Evolutionary conservation across 768 basidiomycete genomes (phyloP), one percentile per base, ranked within the genome.

Genomic region (Boletus eberwhitei): DNA sequence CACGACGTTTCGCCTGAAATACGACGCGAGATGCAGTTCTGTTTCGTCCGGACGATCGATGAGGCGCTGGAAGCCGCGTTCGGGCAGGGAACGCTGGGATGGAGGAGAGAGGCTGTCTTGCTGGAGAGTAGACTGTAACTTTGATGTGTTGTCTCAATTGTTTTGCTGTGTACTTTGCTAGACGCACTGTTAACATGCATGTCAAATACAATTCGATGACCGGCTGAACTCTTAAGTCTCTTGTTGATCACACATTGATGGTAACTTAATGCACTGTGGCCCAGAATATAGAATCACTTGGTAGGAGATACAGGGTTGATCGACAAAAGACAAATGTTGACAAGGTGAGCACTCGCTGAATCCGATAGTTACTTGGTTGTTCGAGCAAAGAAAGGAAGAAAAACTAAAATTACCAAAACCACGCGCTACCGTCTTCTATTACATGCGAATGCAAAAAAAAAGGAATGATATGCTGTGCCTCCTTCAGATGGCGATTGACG

Each of bases 41-140:
- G 84, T 31, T 95, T 89, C 64, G 93, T 92, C 32, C 76, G 82
- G 50, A 89, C 84, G 9, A 80, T 96, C 38, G 77, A 83, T 24
- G 91, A 95, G 67, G 90, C 85, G 1, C 74, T 95, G 34, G 87
- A 90, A 48, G 90, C 86, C 2, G 91, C 90, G 12, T 93, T 94
- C 64, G 90, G 90, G 16, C 78, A 82, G 64, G 82, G 82, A 21
- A 77, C 76, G 31, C 73, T 90, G 37, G 79, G 75, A 19, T 90
- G 89, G 89, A 77, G 84, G 52, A 76, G 78, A 57, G 75, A 77
- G 21, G 68, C 76, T 32, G 62, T 81, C 29, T 58, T 83, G 35
- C 55, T 85, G 31, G 81, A 85, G 68, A 81, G 80, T 59, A 71
- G 84, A 60, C 59, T 85, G 55, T 85, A 50, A 66, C 12, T 14